Conservation (phyloP, 2,329 filamentous ascomycete genomes). For the Septoria petroselini region DNA sequence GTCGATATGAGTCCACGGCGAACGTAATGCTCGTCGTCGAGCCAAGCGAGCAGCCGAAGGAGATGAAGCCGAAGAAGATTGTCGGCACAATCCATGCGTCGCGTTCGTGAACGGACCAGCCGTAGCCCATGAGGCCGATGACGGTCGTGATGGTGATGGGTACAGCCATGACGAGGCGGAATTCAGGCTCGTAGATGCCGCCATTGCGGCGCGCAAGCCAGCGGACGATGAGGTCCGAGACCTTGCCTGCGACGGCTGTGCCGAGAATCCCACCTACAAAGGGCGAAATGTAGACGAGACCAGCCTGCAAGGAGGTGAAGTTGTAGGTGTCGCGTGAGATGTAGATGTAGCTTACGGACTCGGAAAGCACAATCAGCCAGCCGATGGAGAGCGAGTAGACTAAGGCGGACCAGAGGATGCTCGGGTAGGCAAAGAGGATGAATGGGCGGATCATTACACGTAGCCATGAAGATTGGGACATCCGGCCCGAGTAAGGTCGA, state of each 20-base stretch:
- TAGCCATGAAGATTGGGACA: constrained; percentile 75
- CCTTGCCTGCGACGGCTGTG: constrained; percentile 84
- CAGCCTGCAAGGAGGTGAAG: constrained; percentile 76
- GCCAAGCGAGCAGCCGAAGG: constrained; percentile 86
- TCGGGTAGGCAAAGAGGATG: constrained; percentile 80
- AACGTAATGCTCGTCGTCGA: constrained; percentile 92
- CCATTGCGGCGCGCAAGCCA: constrained; percentile 80
- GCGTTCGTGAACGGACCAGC: constrained; percentile 77
- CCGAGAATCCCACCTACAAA: constrained; percentile 86
- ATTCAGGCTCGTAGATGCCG: constrained; percentile 94
- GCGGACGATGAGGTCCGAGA: constrained; percentile 80
- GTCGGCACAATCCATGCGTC: constrained; percentile 90
- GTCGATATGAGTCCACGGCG: constrained; percentile 85
- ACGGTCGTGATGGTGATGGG: constrained; percentile 76
- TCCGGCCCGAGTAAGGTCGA: constrained; percentile 71
- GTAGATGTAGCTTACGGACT: constrained; percentile 79
- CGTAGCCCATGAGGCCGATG: constrained; percentile 89
- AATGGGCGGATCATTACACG: constrained; percentile 76
- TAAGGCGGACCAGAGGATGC: constrained; percentile 81
- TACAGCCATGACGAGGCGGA: constrained; percentile 80
- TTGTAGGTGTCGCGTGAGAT: constrained; percentile 67
- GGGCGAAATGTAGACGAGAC: constrained; percentile 83
- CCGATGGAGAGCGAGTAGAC: constrained; percentile 87
- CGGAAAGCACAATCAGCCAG: constrained; percentile 93
- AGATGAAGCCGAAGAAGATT: constrained; percentile 85